phyloP scores from a whole-genome alignment of 2,329 filamentous ascomycete genomes.

The Exophiala xenobiotica region DNA sequence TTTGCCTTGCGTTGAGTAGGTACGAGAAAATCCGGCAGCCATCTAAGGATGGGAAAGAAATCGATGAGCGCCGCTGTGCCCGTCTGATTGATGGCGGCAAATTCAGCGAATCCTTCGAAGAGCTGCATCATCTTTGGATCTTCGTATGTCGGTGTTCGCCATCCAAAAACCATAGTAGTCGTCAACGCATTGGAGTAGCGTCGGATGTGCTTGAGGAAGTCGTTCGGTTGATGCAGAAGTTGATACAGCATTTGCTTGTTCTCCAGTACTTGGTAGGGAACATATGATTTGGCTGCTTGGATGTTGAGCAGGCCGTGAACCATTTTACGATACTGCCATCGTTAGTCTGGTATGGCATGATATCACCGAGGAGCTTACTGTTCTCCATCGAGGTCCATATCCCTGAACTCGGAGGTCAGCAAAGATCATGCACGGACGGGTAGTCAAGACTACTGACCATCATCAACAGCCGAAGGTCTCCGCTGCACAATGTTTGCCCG shows the following conservation, averaged over 20 bases:
- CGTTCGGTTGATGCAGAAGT: constrained; percentile 45
- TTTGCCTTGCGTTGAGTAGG: constrained; percentile 41
- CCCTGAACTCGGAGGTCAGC: constrained; percentile 16
- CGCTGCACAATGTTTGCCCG: constrained; percentile 38
- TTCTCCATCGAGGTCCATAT: constrained; percentile 34
- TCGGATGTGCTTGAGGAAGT: constrained; percentile 46
- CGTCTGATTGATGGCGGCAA: constrained; percentile 42
- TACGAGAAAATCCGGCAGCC: constrained; percentile 44
- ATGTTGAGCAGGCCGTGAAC: constrained; percentile 51
- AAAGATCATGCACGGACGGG: not conserved
- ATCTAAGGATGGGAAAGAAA: constrained; percentile 46
- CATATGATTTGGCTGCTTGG: constrained; percentile 49
- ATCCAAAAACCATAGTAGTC: constrained; percentile 52
- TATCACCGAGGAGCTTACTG: not conserved
- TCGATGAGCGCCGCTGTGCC: constrained; percentile 47
- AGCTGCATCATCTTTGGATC: constrained; percentile 46
- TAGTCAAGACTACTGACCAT: constrained; percentile 27
- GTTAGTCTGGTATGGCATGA: not conserved
- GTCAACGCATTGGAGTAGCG: constrained; percentile 51
- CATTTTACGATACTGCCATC: constrained; percentile 33
- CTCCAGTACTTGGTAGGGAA: constrained; percentile 57
- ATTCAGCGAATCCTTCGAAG: constrained; percentile 44
- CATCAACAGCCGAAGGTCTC: constrained; percentile 34
- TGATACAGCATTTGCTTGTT: constrained; percentile 55
- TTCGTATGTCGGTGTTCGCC: constrained; percentile 42